Evolutionary conservation across 2,329 filamentous ascomycete genomes (phyloP).

Genomic region (Cytospora paraplurivora): DNA sequence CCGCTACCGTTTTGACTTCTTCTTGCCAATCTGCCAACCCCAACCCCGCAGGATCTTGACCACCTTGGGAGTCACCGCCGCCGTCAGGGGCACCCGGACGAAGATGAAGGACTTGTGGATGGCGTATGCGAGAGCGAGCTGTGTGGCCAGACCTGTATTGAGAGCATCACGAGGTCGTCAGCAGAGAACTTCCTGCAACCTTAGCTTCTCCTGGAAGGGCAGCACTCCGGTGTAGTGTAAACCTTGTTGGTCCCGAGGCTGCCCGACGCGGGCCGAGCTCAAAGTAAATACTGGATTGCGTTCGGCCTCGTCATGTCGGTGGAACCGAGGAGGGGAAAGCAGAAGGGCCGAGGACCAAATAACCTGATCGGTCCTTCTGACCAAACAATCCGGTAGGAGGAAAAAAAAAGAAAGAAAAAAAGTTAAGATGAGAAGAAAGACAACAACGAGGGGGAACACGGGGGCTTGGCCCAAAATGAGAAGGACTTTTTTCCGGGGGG

Average conservation of each 20-base stretch:
- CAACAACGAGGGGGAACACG: too few relatives aligned
- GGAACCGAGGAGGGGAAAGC: neutral
- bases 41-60: slow-evolving; percentile 83
- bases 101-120: slow-evolving; percentile 99
- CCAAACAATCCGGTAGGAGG: too few relatives aligned
- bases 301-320: neutral
- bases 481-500: too few relatives aligned
- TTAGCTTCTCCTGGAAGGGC: neutral
- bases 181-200: neutral
- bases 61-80: slow-evolving; percentile 89
- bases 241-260: neutral
- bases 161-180: slow-evolving; percentile 11
- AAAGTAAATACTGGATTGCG: too few relatives aligned
- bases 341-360: neutral
- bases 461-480: neutral
- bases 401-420: neutral
- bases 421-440: neutral
- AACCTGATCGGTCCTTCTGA: too few relatives aligned
- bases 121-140: slow-evolving; percentile 90
- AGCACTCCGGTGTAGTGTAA: neutral
- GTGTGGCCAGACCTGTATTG: slow-evolving; percentile 65
- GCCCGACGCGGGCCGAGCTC: too few relatives aligned
- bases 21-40: slow-evolving; percentile 94
- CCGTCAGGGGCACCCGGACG: slow-evolving; percentile 87
- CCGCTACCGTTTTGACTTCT: slow-evolving; percentile 36